Conservation (phyloP, 2,329 filamentous ascomycete genomes). For the Magnaporthiopsis rhizophila region DNA sequence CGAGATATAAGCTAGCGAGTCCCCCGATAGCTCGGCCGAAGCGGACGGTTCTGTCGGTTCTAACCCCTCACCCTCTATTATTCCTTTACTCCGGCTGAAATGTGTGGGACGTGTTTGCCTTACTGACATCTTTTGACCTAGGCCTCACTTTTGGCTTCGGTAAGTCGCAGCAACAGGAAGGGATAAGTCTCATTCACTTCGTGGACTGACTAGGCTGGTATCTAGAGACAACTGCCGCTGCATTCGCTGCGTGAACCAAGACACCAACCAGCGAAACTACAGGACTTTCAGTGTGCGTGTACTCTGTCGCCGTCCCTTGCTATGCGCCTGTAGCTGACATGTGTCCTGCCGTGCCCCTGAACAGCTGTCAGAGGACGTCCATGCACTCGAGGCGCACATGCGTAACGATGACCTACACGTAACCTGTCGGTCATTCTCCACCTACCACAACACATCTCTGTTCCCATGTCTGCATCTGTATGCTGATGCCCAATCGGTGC, state of each 20-base stretch:
- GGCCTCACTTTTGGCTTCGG: constrained; percentile 7
- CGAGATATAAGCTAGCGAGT: neutral
- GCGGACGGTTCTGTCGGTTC: neutral
- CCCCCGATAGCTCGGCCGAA: neutral
- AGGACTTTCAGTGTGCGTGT: constrained; percentile 56
- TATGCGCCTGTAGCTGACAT: constrained; percentile 3
- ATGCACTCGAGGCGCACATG: constrained; percentile 22
- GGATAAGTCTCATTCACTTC: neutral
- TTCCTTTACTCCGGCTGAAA: neutral
- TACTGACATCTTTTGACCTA: neutral
- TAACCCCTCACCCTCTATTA: neutral
- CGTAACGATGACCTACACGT: constrained; percentile 34
- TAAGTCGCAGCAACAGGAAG: neutral
- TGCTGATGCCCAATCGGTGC: constrained; percentile 1
- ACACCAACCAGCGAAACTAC: constrained; percentile 61
- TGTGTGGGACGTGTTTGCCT: neutral
- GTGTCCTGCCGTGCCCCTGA: constrained; percentile 10
- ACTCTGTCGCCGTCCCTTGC: neutral
- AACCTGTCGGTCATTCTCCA: constrained; percentile 33
- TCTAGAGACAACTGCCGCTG: constrained; percentile 67
- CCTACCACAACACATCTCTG: neutral
- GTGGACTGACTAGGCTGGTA: neutral
- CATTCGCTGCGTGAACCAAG: constrained; percentile 54
- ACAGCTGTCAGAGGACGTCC: constrained; percentile 39
- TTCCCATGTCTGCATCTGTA: neutral